A percentile compares a stretch with the other conserved stretches of the same genome.
phyloP scores from a whole-genome alignment of 2,329 filamentous ascomycete genomes.

The Claviceps cyperi region DNA sequence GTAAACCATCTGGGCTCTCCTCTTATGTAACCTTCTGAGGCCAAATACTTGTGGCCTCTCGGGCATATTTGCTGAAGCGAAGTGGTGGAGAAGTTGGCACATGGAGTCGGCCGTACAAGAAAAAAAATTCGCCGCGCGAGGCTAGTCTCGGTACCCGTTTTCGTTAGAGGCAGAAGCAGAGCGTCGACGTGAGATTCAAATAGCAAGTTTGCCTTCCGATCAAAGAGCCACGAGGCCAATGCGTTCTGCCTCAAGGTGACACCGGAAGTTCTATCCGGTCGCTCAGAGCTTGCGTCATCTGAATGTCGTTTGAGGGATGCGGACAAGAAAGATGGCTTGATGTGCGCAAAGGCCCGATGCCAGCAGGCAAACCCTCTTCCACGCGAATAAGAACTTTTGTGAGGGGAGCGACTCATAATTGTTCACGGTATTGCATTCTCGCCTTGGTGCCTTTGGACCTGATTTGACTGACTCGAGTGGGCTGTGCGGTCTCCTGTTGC shows the following conservation, averaged over 20 bases:
- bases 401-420: background rate
- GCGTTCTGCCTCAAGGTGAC: constrained; percentile 1
- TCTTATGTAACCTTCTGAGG: background rate
- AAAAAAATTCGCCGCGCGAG: background rate
- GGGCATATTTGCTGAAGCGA: background rate
- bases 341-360: constrained; percentile 7
- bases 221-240: background rate
- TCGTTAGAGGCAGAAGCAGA: background rate
- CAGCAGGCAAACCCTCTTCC: background rate
- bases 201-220: background rate
- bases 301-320: constrained; percentile 1
- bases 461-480: background rate
- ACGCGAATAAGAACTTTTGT: background rate
- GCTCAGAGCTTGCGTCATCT: constrained; percentile 2
- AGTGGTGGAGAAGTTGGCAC: background rate
- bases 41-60: background rate
- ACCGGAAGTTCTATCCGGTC: constrained; percentile 3
- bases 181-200: background rate
- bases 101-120: background rate
- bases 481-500: background rate
- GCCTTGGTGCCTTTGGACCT: background rate
- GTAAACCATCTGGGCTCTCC: background rate
- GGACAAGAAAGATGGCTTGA: constrained; percentile 4
- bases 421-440: background rate
- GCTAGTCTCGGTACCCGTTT: background rate